Evolutionary conservation across 225 moss, liverwort and hornwort species (phyloP).

Genomic region (Pseudoscleropodium purum): DNA sequence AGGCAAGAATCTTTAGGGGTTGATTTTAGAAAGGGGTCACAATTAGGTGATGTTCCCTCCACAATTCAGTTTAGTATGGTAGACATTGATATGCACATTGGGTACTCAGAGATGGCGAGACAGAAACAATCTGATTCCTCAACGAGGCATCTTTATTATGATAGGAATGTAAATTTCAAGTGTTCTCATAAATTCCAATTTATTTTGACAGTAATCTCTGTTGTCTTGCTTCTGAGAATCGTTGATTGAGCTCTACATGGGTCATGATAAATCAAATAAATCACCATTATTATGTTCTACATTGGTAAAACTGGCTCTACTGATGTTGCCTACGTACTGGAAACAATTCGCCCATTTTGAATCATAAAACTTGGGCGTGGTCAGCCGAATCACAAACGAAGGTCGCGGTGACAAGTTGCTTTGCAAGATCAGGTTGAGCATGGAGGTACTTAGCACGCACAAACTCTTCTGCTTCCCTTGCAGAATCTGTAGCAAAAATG

Average conservation of each 20-base stretch:
- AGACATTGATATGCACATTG: no score
- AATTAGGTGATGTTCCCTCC: background rate
- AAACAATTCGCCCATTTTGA: background rate
- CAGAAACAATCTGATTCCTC: background rate
- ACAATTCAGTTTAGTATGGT: background rate
- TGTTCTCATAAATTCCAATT: background rate
- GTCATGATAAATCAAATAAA: background rate
- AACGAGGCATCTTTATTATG: background rate
- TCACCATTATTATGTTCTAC: background rate
- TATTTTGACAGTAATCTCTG: background rate
- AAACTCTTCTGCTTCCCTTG: conserved; percentile 58
- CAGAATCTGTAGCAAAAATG: conserved; percentile 30
- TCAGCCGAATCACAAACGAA: conserved; percentile 70
- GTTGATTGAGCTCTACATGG: background rate
- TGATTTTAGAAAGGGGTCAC: background rate
- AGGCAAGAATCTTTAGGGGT: background rate
- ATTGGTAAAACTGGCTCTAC: background rate
- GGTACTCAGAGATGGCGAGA: no score
- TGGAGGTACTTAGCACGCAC: conserved; percentile 38
- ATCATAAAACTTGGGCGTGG: conserved; percentile 48
- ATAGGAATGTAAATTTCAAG: background rate
- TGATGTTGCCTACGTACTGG: background rate
- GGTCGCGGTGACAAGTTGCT: conserved; percentile 46
- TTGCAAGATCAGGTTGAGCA: conserved; percentile 71
- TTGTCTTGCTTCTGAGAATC: background rate